These are phyloP conservation scores for Phyllosticta citrichinensis DNA, from an alignment of 2,329 filamentous ascomycete species.

Conservation along the genomic window DNA sequence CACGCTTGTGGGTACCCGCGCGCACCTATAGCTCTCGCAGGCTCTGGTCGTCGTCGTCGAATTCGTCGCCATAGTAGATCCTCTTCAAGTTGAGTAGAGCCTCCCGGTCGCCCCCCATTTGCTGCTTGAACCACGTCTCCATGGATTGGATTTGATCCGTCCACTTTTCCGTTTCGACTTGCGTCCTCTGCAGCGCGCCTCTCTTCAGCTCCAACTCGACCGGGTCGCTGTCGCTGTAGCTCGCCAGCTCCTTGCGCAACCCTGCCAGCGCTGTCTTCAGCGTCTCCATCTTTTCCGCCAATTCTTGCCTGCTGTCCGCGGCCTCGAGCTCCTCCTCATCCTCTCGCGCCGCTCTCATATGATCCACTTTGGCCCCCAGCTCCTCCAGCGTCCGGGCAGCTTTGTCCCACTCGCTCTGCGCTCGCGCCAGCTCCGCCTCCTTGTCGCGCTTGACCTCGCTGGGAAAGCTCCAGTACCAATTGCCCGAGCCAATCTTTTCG, in stretches of 20 bases:
- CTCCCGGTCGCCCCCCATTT: slow-evolving; percentile 31
- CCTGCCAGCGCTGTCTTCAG: slow-evolving; percentile 26
- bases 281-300: slow-evolving; percentile 22
- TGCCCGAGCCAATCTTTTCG: slow-evolving; percentile 61
- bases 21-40: slow-evolving; percentile 30
- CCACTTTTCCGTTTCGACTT: slow-evolving; percentile 24
- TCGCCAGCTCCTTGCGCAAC: slow-evolving; percentile 32
- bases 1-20: not conserved
- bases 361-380: slow-evolving; percentile 31
- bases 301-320: not conserved
- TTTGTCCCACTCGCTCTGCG: slow-evolving; percentile 29
- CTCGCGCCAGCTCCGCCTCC: slow-evolving; percentile 29
- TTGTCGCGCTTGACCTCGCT: slow-evolving; percentile 45
- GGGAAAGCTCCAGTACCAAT: slow-evolving; percentile 62
- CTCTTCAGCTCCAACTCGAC: slow-evolving; percentile 34
- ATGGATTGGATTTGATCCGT: slow-evolving; percentile 38
- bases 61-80: slow-evolving; percentile 44
- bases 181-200: slow-evolving; percentile 20
- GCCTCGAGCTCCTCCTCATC: slow-evolving; percentile 27
- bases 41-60: slow-evolving; percentile 42
- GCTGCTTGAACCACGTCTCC: slow-evolving; percentile 34
- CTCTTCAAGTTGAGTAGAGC: slow-evolving; percentile 33
- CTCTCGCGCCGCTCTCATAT: slow-evolving; percentile 27
- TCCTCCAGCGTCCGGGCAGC: slow-evolving; percentile 24
- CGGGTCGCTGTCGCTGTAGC: slow-evolving; percentile 38